Percentiles rank a stretch among this genome's conserved stretches.
phyloP scores from a whole-genome alignment of 176 grass and related monocot species.

The Phoenix dactylifera region DNA sequence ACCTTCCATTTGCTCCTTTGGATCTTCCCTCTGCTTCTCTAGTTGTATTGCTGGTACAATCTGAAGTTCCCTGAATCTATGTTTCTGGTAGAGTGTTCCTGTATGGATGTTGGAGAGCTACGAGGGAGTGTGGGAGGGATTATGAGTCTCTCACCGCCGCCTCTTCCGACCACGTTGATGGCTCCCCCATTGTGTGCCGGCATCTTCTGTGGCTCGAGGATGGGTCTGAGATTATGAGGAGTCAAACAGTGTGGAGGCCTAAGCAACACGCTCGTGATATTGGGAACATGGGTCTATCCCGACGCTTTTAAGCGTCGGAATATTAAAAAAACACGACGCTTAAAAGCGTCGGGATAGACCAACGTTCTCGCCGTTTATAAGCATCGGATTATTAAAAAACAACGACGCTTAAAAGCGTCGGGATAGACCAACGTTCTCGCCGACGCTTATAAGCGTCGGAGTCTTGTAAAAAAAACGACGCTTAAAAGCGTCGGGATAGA shows the following conservation, averaged over 20 bases:
- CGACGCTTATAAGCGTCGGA: no score
- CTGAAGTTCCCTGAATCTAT: not conserved
- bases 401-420: no score
- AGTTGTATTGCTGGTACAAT: no score
- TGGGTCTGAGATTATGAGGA: constrained; percentile 61
- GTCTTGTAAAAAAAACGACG: no score
- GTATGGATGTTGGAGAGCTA: constrained; percentile 89
- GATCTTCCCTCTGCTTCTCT: not conserved
- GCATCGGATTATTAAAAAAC: no score
- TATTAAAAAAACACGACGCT: no score
- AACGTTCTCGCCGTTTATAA: no score
- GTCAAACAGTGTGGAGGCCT: constrained; percentile 58
- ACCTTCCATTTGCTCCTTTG: no score
- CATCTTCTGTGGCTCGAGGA: constrained; percentile 75
- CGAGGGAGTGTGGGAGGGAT: constrained; percentile 68
- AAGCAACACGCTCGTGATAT: constrained; percentile 24
- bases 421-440: no score
- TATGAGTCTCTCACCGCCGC: constrained; percentile 70
- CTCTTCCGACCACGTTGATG: constrained; percentile 29
- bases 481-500: no score
- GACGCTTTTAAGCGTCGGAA: no score
- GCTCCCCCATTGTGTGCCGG: constrained; percentile 50
- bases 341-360: no score
- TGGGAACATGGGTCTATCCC: constrained; percentile 4
- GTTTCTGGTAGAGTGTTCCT: constrained; percentile 49